Evolutionary conservation across 2,329 filamentous ascomycete species (phyloP).

Genomic region (Pseudovirgaria hyperparasitica): DNA sequence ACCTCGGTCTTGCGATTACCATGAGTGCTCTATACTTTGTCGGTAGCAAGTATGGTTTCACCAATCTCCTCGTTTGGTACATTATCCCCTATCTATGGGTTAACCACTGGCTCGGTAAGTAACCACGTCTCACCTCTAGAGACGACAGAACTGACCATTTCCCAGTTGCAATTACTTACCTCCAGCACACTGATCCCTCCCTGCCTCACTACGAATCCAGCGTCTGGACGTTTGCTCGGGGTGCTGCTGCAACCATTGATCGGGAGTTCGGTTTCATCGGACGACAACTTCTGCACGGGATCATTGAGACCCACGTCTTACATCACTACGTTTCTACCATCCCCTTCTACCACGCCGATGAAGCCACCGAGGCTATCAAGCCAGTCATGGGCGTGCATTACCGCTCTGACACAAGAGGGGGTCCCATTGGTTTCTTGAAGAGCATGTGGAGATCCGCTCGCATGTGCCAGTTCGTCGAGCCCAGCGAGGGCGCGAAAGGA

Average conservation of each 20-base stretch:
- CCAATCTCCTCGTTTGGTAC: constrained; percentile 90
- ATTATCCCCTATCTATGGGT: constrained; percentile 92
- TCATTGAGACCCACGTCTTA: constrained; percentile 94
- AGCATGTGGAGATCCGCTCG: constrained; percentile 71
- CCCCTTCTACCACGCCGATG: constrained; percentile 92
- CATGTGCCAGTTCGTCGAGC: constrained; percentile 96
- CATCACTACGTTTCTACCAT: constrained; percentile 97
- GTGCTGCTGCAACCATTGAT: constrained; percentile 90
- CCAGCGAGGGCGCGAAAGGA: constrained; percentile 65
- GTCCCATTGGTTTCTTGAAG: constrained; percentile 69
- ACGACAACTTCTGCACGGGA: constrained; percentile 80
- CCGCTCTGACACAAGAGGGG: constrained; percentile 65
- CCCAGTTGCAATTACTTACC: constrained; percentile 85
- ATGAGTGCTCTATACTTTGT: constrained; percentile 52
- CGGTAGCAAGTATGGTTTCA: constrained; percentile 66
- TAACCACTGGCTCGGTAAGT: constrained; percentile 95
- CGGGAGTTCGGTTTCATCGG: constrained; percentile 96
- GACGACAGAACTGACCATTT: constrained; percentile 13
- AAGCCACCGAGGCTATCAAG: constrained; percentile 89
- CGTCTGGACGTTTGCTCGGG: constrained; percentile 86
- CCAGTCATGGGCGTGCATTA: constrained; percentile 93
- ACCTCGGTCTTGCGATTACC: constrained; percentile 58
- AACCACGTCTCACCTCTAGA: neutral
- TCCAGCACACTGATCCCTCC: constrained; percentile 91
- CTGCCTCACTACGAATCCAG: constrained; percentile 83